Evolutionary conservation across 306 rosid genomes (phyloP).

Genomic region (Vigna unguiculata): DNA sequence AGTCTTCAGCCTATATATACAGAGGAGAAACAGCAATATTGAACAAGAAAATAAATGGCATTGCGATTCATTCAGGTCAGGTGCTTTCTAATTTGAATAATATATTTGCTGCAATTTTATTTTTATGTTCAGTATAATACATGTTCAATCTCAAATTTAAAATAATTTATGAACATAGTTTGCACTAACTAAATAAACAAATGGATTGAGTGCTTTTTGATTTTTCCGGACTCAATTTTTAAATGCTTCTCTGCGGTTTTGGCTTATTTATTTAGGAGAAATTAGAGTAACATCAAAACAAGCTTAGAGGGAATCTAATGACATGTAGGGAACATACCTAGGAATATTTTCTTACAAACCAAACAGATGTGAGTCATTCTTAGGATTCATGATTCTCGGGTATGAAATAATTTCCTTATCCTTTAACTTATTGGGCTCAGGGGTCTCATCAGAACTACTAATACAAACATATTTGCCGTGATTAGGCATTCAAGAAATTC

Average conservation of each 20-base stretch:
- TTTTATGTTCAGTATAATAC: constrained; percentile 4
- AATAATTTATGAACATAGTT: constrained; percentile 7
- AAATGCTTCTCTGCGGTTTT: neutral
- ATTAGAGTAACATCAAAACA: neutral
- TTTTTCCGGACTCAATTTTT: constrained; percentile 8
- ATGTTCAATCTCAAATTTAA: neutral
- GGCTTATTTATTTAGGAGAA: constrained; percentile 13
- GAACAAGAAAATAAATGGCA: constrained; percentile 24
- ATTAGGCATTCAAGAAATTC: constrained; percentile 7
- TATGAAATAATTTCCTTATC: too few relatives aligned
- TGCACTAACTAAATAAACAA: neutral
- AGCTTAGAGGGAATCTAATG: neutral
- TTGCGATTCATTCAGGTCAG: constrained; percentile 38
- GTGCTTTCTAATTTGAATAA: constrained; percentile 36
- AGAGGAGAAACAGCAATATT: constrained; percentile 30
- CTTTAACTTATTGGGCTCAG: too few relatives aligned
- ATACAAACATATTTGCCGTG: neutral
- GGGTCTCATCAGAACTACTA: too few relatives aligned
- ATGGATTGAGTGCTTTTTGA: constrained; percentile 23
- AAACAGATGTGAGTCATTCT: too few relatives aligned
- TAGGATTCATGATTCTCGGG: too few relatives aligned
- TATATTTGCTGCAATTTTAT: constrained; percentile 26
- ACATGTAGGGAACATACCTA: too few relatives aligned
- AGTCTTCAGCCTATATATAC: constrained; percentile 44
- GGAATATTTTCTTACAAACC: too few relatives aligned